Evolutionary conservation across 805 yeast species (phyloP), one percentile per base, ranked within the genome.

Genomic region (Starmerella stellata): DNA sequence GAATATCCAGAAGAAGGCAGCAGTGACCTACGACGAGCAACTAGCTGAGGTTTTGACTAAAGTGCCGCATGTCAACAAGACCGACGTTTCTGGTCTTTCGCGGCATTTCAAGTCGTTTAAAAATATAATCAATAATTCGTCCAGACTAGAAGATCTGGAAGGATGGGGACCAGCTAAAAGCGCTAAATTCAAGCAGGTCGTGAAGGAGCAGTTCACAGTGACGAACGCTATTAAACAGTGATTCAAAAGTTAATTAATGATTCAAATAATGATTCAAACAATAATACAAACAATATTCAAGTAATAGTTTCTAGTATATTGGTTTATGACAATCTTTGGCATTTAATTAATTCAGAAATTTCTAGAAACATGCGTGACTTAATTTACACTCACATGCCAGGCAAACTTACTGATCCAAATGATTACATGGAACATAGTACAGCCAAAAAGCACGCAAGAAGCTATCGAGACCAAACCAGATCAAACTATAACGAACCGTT

Each of bases 21-120:
- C 37, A 29, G 38, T 34, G 17, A 32, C 40, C 7, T 60, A 59
- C 44, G 50, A 44, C n/a, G 50, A 52, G 11, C 62, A 57, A 38
- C 44, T 62, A 25, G 47, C 41, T 8, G 59, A 56, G 13, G 57
- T 49, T 5, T 41, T 61, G 31, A 53, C 61, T 15, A 38, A 53
- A 15, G 46, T 61, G 11, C 56, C 60, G 7, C 55, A 63, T 5
- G 56, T 62, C 24, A 63, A 61, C 48, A 55, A 53, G 44, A 53
- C 55, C 30, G 64, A 62, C 41, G 61, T 56, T 2, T 41, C 53
- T 8, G 52, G 52, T 16, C 44, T 62, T 19, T 42, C 57, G 3
- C 36, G 51, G 8, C 51, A 48, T 25, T 63, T 48, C 44, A 62
- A 62, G 5, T 49, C 53, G 13, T 37, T 59, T 31, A 37, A 48